Evolutionary conservation across 2,329 filamentous ascomycete species (phyloP), one percentile per base, ranked within the genome.

Genomic region (Lecanosticta acicola): DNA sequence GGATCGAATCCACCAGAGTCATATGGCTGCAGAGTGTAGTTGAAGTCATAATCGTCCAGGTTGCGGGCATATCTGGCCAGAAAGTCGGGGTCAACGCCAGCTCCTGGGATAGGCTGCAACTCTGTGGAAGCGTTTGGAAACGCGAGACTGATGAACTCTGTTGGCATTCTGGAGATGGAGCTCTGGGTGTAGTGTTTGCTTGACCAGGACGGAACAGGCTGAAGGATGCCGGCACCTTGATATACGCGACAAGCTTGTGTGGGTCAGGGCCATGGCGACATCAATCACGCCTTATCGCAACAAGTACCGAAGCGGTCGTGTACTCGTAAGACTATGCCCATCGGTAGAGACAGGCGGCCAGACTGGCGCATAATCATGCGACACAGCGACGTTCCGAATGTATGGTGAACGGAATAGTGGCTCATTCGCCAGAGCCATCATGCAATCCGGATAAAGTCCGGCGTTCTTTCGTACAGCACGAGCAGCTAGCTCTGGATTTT

Each of bases 21-120:
- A 50, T 82, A 81, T 0, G 78, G 78, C 13, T 81, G 70, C 2
- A 82, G 70, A 0, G 79, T 82, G 60, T 81, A 81, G 62, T 80
- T 79, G 68, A 74, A 81, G 37, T 64, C 74, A 59, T 80, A 76
- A 56, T 81, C 78, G 50, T 83, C 79, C 2, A 81, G 68, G 3
- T 68, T 70, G 17, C 75, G 70, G 11, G 77, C 74, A 55, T 82
- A 81, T 21, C 78, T 75, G 21, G 69, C 64, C 3, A 82, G 70
- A 54, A 69, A 81, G 4, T 76, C 75, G 1, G 75, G 71, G 51
- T 82, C 77, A 10, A 80, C 69, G 1, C 60, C 48, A n/a, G 75
- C 71, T 17, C 69, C 68, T 0, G 75, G 73, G 45, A 78, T 72
- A 2, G 74, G 78, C 14, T 71, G 57, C 3, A 81, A 58, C 64